Evolutionary conservation across 805 yeast genomes (phyloP), one percentile per base, ranked within the genome.

Genomic region (Sungouiozyma ichnusensis): DNA sequence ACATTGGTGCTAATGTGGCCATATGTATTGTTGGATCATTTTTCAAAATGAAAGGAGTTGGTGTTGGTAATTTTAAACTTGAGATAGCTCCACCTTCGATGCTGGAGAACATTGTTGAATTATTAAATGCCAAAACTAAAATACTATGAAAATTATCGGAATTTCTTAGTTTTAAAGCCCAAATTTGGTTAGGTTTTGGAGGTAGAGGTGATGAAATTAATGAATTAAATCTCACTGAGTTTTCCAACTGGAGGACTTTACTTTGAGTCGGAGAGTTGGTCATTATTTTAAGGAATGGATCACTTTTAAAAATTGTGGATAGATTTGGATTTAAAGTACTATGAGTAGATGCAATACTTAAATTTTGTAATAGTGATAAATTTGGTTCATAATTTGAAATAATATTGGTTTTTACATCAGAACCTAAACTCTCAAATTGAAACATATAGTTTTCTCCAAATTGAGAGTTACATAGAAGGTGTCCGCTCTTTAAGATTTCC

Each of bases 191-290:
- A 0, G 95, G 77, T 2, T 63, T 60, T 2, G 76, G 71, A 0
- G 96, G 95, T 11, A 88, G 65, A 3, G 81, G 85, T 4, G 95
- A 78, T 3, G 82, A 71, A 0, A 84, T 95, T 11, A 87, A 59
- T 38, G 74, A 80, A 2, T 73, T 64, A 2, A 76, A 72, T 2
- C 76, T 67, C 2, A 82, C 62, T 11, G 90, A 92, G 52, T 78
- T 41, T 65, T 69, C 31, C 76, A 54, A 1, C 68, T 52, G 43
- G 71, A 72, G 54, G 0, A 85, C 65, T 16, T 71, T 44, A 24
- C 11, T 24, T 24, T 5, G 47, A 35, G 27, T 60, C 16, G 58
- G 44, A 3, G 58, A 43, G 33, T 61, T 62, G 3, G 62, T 58
- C 2, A 62, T 44, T n/a, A 63, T 49, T 36, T 49, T 48, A 3